A percentile compares a stretch with the other conserved stretches of the same genome.
Evolutionary conservation across 176 grass and related monocot genomes (phyloP).

Genomic region (Oryza punctata): DNA sequence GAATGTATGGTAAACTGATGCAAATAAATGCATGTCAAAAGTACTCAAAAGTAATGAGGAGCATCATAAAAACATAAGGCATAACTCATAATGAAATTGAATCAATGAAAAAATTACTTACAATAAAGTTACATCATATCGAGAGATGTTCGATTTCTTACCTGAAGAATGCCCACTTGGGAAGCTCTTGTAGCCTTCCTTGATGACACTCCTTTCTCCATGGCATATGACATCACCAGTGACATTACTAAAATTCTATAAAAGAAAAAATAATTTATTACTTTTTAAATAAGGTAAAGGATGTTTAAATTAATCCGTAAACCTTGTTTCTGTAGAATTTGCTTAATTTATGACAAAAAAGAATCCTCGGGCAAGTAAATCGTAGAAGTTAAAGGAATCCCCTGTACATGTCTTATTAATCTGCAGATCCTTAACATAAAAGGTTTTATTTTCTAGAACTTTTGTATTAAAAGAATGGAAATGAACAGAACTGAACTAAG

Average conservation of each 20-base stretch:
- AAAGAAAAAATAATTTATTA: neutral
- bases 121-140: neutral
- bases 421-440: neutral
- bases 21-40: neutral
- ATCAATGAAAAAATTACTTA: neutral
- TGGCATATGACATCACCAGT: conserved; percentile 63
- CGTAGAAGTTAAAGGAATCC: neutral
- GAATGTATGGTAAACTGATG: neutral
- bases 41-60: neutral
- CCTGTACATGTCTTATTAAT: neutral
- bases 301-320: neutral
- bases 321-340: neutral
- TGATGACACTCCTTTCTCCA: conserved; percentile 55
- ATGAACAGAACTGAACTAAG: neutral
- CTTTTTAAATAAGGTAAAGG: neutral
- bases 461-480: neutral
- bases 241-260: conserved; percentile 51
- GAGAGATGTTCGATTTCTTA: conserved; percentile 18
- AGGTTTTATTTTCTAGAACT: neutral
- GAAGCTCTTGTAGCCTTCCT: conserved; percentile 74
- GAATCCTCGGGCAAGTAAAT: neutral
- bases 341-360: neutral
- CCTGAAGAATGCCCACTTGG: conserved; percentile 72
- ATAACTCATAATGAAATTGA: neutral
- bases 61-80: neutral